These are phyloP conservation scores for Picochlorum costavermella DNA, from an alignment of 139 green algal genomes.

Conservation along the genomic window DNA sequence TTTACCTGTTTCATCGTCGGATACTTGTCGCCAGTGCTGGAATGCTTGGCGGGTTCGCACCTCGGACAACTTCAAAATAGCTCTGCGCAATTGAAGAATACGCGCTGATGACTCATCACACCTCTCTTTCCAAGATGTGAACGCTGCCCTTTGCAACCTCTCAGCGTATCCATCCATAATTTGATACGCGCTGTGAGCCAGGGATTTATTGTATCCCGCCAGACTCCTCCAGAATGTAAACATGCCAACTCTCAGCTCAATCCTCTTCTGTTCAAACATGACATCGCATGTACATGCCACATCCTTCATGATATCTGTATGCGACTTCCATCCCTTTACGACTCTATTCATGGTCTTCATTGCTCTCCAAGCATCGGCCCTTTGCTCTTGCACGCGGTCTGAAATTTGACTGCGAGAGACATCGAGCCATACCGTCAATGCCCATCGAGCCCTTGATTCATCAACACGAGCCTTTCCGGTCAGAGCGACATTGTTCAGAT, in stretches of 20 bases:
- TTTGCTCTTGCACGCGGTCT: not conserved
- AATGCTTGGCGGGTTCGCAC: not conserved
- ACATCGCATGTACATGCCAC: not conserved
- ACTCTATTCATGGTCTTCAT: not conserved
- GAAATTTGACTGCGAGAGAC: not conserved
- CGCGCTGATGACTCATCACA: not conserved
- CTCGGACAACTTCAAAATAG: not conserved
- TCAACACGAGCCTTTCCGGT: constrained; percentile 1
- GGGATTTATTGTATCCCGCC: not conserved
- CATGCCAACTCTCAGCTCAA: not conserved
- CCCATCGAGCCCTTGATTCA: not conserved
- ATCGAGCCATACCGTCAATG: not conserved
- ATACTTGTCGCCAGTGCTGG: not conserved
- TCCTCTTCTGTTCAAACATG: not conserved
- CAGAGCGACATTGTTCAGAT: not conserved
- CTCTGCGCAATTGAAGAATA: not conserved
- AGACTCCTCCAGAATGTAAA: not conserved
- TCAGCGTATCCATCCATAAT: not conserved
- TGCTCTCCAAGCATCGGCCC: not conserved
- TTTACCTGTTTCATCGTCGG: not conserved
- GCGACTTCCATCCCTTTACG: not conserved
- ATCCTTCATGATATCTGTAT: not conserved
- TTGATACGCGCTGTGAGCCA: not conserved
- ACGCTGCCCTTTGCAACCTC: not conserved
- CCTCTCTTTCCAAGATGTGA: not conserved